These are phyloP conservation scores for Chaetomium olivaceum DNA, from an alignment of 2,329 filamentous ascomycete species.

Conservation along the genomic window DNA sequence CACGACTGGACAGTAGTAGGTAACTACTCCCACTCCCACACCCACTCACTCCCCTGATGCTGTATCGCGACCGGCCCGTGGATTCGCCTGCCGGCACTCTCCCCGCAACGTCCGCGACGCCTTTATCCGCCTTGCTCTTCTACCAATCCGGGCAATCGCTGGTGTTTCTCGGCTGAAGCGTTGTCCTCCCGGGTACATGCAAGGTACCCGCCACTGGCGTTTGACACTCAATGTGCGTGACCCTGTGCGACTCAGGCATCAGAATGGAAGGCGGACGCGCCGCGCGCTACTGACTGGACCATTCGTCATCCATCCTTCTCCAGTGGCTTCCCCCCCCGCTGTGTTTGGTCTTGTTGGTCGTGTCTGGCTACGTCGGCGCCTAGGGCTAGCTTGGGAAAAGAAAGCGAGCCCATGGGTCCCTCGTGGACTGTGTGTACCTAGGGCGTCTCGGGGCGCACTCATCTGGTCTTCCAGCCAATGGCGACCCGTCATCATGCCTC, in stretches of 20 bases:
- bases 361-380: background rate
- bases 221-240: conserved; percentile 4
- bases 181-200: conserved; percentile 29
- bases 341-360: background rate
- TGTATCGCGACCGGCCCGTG: conserved; percentile 8
- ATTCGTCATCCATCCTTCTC: background rate
- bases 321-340: no score
- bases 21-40: background rate
- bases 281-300: background rate
- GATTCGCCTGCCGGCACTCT: conserved; percentile 7
- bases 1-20: no score
- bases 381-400: background rate
- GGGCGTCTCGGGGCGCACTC: conserved; percentile 19
- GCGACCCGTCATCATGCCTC: conserved; percentile 6
- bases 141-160: conserved; percentile 10
- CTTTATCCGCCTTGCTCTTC: conserved; percentile 30
- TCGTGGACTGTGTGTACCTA: conserved; percentile 14
- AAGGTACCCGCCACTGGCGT: conserved; percentile 30
- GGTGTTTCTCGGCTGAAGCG: conserved; percentile 30
- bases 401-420: background rate
- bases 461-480: conserved; percentile 23
- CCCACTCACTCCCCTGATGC: background rate
- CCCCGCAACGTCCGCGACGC: conserved; percentile 20
- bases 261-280: background rate
- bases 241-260: conserved; percentile 2